These are phyloP conservation scores for Solanum piurae DNA, from an alignment of 257 asterid species.

Conservation along the genomic window DNA sequence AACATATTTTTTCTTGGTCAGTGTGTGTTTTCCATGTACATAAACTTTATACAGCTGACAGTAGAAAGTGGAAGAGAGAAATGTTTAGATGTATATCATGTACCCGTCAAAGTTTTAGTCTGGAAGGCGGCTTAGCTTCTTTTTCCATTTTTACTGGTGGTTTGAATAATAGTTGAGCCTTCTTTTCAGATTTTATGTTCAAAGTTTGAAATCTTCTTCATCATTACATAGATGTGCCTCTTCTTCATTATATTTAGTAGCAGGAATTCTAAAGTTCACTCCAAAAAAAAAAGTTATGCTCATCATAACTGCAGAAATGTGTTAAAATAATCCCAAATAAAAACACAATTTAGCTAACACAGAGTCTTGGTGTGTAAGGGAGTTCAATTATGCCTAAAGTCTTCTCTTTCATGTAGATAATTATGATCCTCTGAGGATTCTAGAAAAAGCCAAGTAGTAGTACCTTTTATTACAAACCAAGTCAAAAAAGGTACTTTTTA, in stretches of 20 bases:
- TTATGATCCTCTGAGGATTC: neutral
- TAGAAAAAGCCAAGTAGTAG: neutral
- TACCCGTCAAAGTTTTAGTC: slow-evolving; percentile 1
- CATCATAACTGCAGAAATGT: neutral
- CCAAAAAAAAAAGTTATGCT: neutral
- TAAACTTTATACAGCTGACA: slow-evolving; percentile 17
- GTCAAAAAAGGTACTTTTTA: neutral
- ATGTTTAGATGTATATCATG: slow-evolving; percentile 7
- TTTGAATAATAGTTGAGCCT: neutral
- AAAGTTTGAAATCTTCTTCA: neutral
- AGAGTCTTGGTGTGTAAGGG: neutral
- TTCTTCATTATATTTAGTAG: neutral
- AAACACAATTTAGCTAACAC: neutral
- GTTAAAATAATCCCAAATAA: neutral
- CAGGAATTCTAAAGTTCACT: neutral
- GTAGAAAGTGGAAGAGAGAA: slow-evolving; percentile 1
- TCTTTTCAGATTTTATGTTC: neutral
- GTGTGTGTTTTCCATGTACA: slow-evolving; percentile 26
- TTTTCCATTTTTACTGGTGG: slow-evolving; percentile 4
- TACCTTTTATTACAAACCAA: slow-evolving; percentile 6
- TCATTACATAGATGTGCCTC: neutral
- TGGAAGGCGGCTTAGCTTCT: neutral
- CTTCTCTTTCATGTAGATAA: neutral
- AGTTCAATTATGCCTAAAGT: neutral
- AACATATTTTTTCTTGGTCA: slow-evolving; percentile 10